phyloP scores from a whole-genome alignment of 371 early-diverging fungal genomes.

The Rhizopus microsporus region DNA sequence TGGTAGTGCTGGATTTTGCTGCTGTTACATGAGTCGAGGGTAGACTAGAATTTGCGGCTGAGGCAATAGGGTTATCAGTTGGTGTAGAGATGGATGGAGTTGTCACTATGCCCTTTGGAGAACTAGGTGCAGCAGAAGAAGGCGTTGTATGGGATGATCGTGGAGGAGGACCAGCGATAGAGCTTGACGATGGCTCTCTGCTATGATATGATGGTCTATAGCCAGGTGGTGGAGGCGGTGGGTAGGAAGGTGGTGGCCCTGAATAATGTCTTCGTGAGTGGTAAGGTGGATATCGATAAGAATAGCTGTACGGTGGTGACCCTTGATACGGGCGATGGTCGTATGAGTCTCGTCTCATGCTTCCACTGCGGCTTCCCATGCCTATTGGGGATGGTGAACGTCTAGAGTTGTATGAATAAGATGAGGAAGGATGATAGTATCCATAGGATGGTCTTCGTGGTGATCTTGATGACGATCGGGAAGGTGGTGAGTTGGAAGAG shows the following conservation, averaged over 20 bases:
- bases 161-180: conserved; percentile 8
- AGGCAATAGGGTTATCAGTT: not conserved
- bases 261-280: conserved; percentile 26
- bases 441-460: conserved; percentile 39
- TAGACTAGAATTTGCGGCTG: not conserved
- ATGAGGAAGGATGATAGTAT: conserved; percentile 31
- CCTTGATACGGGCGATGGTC: conserved; percentile 28
- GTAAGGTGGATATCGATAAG: conserved; percentile 23
- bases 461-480: conserved; percentile 37
- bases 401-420: conserved; percentile 28
- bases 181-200: conserved; percentile 6
- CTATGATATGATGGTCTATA: conserved; percentile 9
- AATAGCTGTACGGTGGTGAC: conserved; percentile 12
- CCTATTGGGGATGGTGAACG: conserved; percentile 33
- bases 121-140: conserved; percentile 23
- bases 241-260: conserved; percentile 10
- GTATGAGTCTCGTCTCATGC: conserved; percentile 34
- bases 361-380: conserved; percentile 16
- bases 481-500: conserved; percentile 30
- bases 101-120: conserved; percentile 7
- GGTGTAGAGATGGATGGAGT: not conserved
- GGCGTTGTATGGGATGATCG: conserved; percentile 26
- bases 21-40: not conserved
- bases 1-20: not conserved
- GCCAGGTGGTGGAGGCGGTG: conserved; percentile 5